Evolutionary conservation across 2,329 filamentous ascomycete genomes (phyloP), one percentile per base, ranked within the genome.

Genomic region (Coniella vitis): DNA sequence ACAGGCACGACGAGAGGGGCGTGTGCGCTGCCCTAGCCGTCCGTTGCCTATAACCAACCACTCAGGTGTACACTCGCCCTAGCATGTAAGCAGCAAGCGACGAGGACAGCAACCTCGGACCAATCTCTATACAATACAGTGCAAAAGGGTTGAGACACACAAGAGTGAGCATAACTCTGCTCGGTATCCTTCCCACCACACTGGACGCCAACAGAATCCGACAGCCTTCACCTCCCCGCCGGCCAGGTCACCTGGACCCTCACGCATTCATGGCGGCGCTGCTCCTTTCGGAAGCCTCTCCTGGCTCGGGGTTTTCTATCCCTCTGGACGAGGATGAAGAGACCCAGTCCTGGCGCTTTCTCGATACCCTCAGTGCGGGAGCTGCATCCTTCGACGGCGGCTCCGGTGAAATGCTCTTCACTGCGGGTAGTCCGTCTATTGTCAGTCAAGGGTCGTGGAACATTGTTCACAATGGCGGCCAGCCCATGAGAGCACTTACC

Each of bases 361-460:
- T 47, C 35, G 34, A 46, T 14, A 9, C 47, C n/a, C 38, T 47
- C 7, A 61, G 60, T 38, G 59, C 61, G 12, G 56, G 61, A n/a
- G 60, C 61, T 20, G 58, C 36, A 7, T 47, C 45, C 25, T 47
- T 47, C 16, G 25, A 36, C 7, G 37, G 45, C 31, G 45, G 45
- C 25, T 47, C 45, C 13, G 45, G 25, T 16, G 43, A 39, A 12
- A 20, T 52, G 5, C 47, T 34, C 20, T 29, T 35, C 3, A 32
- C 43, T 16, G 62, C 74, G 16, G 68, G 71, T 21, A 77, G 76
- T 53, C 75, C 76, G 4, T 69, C 69, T 10, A 75, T 69, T 55
- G 68, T 70, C 13, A 78, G 75, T 51, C 60, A 79, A 55, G 69
- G 68, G 34, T 75, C 75, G 19, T 79, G 71, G 61, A 68, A 66